Evolutionary conservation across 768 basidiomycete genomes (phyloP).

Genomic region (Trametes cinnabarina): DNA sequence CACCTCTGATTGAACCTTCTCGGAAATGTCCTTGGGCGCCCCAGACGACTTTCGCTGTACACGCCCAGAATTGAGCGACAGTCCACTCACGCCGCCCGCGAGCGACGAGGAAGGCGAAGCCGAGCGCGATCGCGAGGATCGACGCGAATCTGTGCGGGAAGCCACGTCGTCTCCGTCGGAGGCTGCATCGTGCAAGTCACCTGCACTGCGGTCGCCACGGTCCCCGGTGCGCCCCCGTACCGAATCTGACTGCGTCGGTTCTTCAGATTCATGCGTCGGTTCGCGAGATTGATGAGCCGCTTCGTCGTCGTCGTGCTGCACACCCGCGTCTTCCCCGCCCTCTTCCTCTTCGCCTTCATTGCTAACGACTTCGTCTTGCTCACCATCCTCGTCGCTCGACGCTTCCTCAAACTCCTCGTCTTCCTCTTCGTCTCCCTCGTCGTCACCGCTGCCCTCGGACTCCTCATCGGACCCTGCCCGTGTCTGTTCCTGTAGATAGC

Average conservation of each 20-base stretch:
- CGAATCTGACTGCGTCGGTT: conserved; percentile 5
- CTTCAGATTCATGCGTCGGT: conserved; percentile 10
- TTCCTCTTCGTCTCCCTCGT: conserved; percentile 35
- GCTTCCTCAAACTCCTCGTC: conserved; percentile 26
- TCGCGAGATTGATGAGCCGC: conserved; percentile 14
- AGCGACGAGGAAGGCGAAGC: conserved; percentile 44
- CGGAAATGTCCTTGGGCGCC: conserved; percentile 44
- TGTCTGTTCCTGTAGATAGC: conserved; percentile 27
- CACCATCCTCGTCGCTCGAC: conserved; percentile 29
- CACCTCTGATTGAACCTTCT: conserved; percentile 62
- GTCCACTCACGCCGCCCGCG: conserved; percentile 41
- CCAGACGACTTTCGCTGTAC: neutral
- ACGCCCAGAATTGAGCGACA: conserved; percentile 29
- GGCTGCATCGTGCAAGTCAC: conserved; percentile 7
- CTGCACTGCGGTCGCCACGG: neutral
- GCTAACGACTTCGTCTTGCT: conserved; percentile 27
- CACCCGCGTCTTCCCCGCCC: conserved; percentile 10
- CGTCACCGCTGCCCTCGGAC: conserved; percentile 39
- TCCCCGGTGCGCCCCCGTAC: conserved; percentile 1
- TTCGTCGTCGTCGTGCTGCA: conserved; percentile 12
- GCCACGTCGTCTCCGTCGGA: conserved; percentile 10
- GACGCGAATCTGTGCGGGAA: conserved; percentile 17
- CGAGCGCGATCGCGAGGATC: conserved; percentile 27
- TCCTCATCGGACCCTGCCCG: conserved; percentile 36
- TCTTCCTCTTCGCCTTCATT: conserved; percentile 26